Percentiles rank a stretch among this genome's conserved stretches.
These are phyloP conservation scores for Pittosporum tobira DNA, from an alignment of 129 eudicot species.

Conservation along the genomic window DNA sequence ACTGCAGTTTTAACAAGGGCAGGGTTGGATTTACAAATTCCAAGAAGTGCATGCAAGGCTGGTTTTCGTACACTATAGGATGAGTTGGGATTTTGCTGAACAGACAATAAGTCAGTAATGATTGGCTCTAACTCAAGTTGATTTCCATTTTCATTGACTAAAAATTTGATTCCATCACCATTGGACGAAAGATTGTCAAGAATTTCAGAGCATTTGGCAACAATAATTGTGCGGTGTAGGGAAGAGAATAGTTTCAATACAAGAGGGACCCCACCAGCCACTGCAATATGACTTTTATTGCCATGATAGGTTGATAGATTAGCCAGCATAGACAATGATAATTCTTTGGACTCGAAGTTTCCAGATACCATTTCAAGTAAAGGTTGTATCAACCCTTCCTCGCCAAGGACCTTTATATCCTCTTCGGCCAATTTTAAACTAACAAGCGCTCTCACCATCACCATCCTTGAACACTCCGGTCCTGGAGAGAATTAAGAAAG, in stretches of 20 bases:
- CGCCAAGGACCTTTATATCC: slow-evolving; percentile 32
- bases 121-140: slow-evolving; percentile 28
- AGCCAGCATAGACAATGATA: slow-evolving; percentile 37
- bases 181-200: slow-evolving; percentile 45
- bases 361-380: slow-evolving; percentile 52
- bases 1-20: slow-evolving; percentile 50
- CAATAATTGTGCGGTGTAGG: slow-evolving; percentile 19
- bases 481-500: slow-evolving; percentile 20
- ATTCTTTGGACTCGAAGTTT: slow-evolving; percentile 49
- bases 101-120: slow-evolving; percentile 25
- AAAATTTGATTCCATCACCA: slow-evolving; percentile 52
- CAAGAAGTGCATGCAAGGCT: slow-evolving; percentile 38
- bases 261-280: slow-evolving; percentile 40
- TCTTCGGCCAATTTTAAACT: slow-evolving; percentile 35
- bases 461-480: slow-evolving; percentile 26
- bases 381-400: slow-evolving; percentile 42
- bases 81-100: slow-evolving; percentile 31
- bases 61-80: slow-evolving; percentile 33
- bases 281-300: slow-evolving; percentile 38
- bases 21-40: slow-evolving; percentile 41
- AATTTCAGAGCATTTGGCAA: slow-evolving; percentile 43
- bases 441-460: slow-evolving; percentile 34
- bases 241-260: slow-evolving; percentile 29
- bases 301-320: slow-evolving; percentile 32
- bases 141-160: slow-evolving; percentile 31